Evolutionary conservation across 75 land plant species (phyloP).

Genomic region (Pinus tabuliformis): DNA sequence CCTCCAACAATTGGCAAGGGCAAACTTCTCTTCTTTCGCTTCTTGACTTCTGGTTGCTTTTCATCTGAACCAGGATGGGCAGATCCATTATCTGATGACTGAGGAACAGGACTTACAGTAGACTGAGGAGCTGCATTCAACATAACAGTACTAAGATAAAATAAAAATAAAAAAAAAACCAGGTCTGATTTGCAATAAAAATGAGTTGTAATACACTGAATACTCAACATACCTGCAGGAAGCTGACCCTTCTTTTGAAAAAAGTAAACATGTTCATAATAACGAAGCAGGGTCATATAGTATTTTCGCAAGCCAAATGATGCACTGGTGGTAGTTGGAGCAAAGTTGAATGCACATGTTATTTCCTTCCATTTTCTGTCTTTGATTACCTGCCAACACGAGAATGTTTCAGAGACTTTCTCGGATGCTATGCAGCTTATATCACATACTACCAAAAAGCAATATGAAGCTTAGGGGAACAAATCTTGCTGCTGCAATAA

Average conservation of each 20-base stretch:
- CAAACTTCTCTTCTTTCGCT: conserved; percentile 9
- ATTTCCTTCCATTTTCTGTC: conserved; percentile 93
- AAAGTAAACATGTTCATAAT: conserved; percentile 79
- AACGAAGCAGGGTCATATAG: conserved; percentile 62
- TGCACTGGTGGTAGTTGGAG: conserved; percentile 90
- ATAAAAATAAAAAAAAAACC: neutral
- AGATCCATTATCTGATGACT: conserved; percentile 10
- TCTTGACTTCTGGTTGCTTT: conserved; percentile 12
- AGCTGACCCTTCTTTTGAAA: conserved; percentile 56
- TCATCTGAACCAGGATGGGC: conserved; percentile 4
- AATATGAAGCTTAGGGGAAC: neutral
- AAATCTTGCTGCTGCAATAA: too few relatives aligned
- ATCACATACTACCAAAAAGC: neutral
- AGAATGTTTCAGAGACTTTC: neutral
- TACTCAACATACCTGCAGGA: conserved; percentile 39
- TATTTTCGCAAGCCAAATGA: conserved; percentile 84
- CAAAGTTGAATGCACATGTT: conserved; percentile 57
- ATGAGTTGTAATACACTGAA: neutral
- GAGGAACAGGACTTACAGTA: conserved; percentile 13
- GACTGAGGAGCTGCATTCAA: conserved; percentile 25
- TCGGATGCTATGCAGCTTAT: neutral
- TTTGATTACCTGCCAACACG: conserved; percentile 53
- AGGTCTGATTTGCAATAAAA: neutral
- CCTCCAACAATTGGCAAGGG: conserved; percentile 7
- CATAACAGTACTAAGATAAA: neutral